Percentiles rank a stretch among this genome's conserved stretches.
These are phyloP conservation scores for Monosporozyma solicola DNA, from an alignment of 805 yeast species.

Conservation along the genomic window DNA sequence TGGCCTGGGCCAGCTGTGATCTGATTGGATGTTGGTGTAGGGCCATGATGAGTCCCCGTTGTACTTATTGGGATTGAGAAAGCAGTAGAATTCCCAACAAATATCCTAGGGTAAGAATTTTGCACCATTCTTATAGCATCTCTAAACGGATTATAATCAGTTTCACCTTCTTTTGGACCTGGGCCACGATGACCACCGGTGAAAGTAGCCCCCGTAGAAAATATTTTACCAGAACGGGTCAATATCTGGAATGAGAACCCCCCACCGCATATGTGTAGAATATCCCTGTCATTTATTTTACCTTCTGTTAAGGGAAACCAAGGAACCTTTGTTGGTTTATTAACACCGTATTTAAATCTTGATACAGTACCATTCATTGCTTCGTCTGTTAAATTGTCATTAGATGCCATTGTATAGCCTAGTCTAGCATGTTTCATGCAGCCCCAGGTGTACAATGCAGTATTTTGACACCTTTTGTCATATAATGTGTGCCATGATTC, in stretches of 20 bases:
- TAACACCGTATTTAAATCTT: constrained; percentile 23
- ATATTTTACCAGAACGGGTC: constrained; percentile 47
- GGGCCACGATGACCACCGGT: constrained; percentile 36
- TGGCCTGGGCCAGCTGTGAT: background rate
- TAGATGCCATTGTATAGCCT: constrained; percentile 23
- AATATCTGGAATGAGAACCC: constrained; percentile 58
- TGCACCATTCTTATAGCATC: constrained; percentile 20
- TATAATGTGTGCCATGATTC: constrained; percentile 23
- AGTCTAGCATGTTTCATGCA: constrained; percentile 26
- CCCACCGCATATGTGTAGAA: constrained; percentile 41
- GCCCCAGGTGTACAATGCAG: constrained; percentile 29
- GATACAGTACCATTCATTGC: constrained; percentile 16
- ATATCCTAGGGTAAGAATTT: constrained; percentile 13
- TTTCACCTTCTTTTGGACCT: constrained; percentile 29
- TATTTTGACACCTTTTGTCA: constrained; percentile 13
- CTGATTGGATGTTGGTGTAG: constrained; percentile 9
- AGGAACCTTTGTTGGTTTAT: constrained; percentile 25
- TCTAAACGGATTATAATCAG: constrained; percentile 30
- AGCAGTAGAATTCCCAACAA: constrained; percentile 8
- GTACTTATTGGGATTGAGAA: constrained; percentile 12
- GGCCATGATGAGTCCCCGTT: constrained; percentile 15
- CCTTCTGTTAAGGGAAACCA: constrained; percentile 14
- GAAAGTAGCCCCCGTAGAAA: constrained; percentile 41
- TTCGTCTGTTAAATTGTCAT: constrained; percentile 10
- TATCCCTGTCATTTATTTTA: constrained; percentile 10